Evolutionary conservation across 2,329 filamentous ascomycete genomes (phyloP).

Genomic region (Paecilomyces dactylethromorphus): DNA sequence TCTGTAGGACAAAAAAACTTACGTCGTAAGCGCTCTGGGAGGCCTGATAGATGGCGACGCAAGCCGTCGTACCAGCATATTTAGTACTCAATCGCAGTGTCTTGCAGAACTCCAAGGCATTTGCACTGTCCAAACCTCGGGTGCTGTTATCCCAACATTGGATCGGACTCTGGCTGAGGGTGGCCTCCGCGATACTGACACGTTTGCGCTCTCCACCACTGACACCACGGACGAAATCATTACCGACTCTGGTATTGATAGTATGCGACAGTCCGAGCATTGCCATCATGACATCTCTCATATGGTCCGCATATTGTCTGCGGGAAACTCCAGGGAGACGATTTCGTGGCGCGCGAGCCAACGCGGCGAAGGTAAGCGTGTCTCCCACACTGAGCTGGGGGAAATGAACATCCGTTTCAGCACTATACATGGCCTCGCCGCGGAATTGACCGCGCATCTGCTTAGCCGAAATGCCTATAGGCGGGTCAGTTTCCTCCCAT

Average conservation of each 20-base stretch:
- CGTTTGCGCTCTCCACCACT: slow-evolving; percentile 50
- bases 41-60: slow-evolving; percentile 53
- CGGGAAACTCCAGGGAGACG: slow-evolving; percentile 25
- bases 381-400: slow-evolving; percentile 45
- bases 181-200: slow-evolving; percentile 45
- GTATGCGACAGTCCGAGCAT: slow-evolving; percentile 46
- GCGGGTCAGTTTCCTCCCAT: background rate
- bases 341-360: slow-evolving; percentile 34
- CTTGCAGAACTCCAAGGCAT: slow-evolving; percentile 52
- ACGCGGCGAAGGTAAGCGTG: slow-evolving; percentile 45
- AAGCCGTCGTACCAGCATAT: slow-evolving; percentile 42
- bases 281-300: slow-evolving; percentile 39
- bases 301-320: slow-evolving; percentile 34
- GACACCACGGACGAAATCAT: slow-evolving; percentile 49
- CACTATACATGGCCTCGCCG: slow-evolving; percentile 8
- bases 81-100: slow-evolving; percentile 46
- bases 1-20: background rate
- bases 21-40: slow-evolving; percentile 46
- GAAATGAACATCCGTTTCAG: slow-evolving; percentile 34
- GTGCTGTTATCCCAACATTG: slow-evolving; percentile 43
- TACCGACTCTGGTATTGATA: slow-evolving; percentile 38
- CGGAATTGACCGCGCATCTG: slow-evolving; percentile 35
- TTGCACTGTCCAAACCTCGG: slow-evolving; percentile 49
- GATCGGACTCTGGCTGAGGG: background rate
- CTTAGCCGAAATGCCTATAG: background rate